phyloP scores from a whole-genome alignment of 192 early-diverging fungal species.

The Fimicolochytrium jonesii region DNA sequence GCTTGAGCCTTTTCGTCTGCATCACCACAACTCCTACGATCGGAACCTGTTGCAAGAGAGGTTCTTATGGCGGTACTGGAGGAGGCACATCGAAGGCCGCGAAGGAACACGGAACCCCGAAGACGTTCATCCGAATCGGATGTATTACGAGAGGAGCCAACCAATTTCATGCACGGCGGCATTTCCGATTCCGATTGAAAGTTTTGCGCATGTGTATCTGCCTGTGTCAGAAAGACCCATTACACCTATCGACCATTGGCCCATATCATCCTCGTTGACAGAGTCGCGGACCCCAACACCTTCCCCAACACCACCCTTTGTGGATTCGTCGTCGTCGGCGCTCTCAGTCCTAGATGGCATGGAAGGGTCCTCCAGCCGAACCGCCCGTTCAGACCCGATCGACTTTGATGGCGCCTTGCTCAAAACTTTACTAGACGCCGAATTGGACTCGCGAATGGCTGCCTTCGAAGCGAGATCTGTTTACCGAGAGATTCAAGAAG shows the following conservation, averaged over 20 bases:
- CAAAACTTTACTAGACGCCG: not conserved
- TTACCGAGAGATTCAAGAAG: not conserved
- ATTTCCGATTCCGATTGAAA: not conserved
- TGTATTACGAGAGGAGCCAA: not conserved
- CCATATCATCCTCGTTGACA: too few relatives aligned
- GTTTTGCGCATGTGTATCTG: not conserved
- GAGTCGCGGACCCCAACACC: too few relatives aligned
- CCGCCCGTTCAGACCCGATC: too few relatives aligned
- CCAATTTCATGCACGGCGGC: not conserved
- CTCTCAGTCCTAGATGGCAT: too few relatives aligned
- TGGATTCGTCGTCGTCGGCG: too few relatives aligned
- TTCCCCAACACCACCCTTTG: too few relatives aligned
- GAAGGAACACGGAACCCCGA: not conserved
- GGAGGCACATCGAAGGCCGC: not conserved
- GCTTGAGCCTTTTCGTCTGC: conserved; percentile 34
- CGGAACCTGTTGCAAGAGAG: conserved; percentile 41
- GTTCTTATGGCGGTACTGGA: conserved; percentile 37
- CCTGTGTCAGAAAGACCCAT: not conserved
- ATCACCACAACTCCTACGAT: conserved; percentile 24
- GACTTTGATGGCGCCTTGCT: not conserved
- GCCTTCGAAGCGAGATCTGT: not conserved
- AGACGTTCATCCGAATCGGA: not conserved
- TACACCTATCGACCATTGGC: not conserved
- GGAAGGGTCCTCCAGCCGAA: too few relatives aligned
- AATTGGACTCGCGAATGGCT: not conserved